Evolutionary conservation across 805 yeast genomes (phyloP), one percentile per base, ranked within the genome.

Genomic region (Suhomyces sp.): DNA sequence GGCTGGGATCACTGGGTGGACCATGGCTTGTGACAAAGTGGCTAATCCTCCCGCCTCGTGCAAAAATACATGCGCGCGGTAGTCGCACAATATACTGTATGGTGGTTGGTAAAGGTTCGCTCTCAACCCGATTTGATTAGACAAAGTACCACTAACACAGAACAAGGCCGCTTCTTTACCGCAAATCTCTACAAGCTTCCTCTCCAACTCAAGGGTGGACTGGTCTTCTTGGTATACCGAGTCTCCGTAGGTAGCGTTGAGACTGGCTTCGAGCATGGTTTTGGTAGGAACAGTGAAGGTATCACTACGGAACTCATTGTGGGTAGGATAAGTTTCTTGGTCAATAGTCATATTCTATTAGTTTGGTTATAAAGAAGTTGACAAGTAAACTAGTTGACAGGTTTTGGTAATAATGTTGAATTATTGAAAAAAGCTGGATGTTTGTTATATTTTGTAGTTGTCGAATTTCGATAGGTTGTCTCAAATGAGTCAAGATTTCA

Each of bases 41-140:
- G 97, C 96, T 48, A 93, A 69, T 2, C 97, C 98, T 33, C 92
- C 97, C 22, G 97, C 96, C 71, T 92, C 98, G 59, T 84, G 84
- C 27, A 84, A 75, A 67, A 79, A 92, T 22, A 92, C 85, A 63
- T 92, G 98, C 10, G 93, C 85, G 55, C 97, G 78, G 68, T 84
- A 78, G 67, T 93, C 97, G 73, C 97, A 89, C 46, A 92, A 63
- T 22, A 93, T 76, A n/a, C 92, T 81, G 71, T 85, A 85, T 2
- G 96, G 96, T 15, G 97, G 97, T 63, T 87, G 93, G 55, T 67
- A 68, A 46, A 93, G 72, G 58, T 86, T 88, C 4, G 90, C 75
- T 62, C 97, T 77, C 44, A 92, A 66, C 13, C 86, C 97, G 54
- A 92, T 77, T 70, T 92, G 98, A 71, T 92, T 92, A 9, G 96